A percentile compares a stretch with the other conserved stretches of the same genome.
These are phyloP conservation scores for Eucalyptus sp. DNA, from an alignment of 345 rosid genomes.

Conservation along the genomic window DNA sequence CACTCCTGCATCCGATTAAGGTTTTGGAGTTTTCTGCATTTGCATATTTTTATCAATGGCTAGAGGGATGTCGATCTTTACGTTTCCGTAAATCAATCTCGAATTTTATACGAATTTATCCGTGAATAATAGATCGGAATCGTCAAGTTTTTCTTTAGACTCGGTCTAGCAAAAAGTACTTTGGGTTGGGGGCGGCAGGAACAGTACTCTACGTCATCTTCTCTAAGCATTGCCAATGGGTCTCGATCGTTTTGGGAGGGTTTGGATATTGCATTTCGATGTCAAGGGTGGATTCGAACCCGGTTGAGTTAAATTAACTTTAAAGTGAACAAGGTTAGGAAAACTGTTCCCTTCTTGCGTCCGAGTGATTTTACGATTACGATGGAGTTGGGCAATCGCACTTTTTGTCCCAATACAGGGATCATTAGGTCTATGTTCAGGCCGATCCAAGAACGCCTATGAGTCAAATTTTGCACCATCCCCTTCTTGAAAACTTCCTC, in stretches of 20 bases:
- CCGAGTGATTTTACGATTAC: neutral
- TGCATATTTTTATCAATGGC: rapidly evolving
- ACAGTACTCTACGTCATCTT: neutral
- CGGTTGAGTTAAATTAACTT: neutral
- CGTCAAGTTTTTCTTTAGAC: too few species aligned
- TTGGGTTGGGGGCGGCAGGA: conserved; percentile 37
- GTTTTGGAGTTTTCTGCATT: too few species aligned
- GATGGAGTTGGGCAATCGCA: neutral
- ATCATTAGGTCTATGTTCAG: neutral
- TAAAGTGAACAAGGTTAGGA: neutral
- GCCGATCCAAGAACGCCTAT: neutral
- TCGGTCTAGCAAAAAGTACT: neutral
- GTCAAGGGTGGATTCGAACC: neutral
- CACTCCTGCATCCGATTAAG: too few species aligned
- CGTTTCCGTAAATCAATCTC: too few species aligned
- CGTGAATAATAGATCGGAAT: rapidly evolving
- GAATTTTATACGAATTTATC: too few species aligned
- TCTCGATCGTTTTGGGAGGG: neutral
- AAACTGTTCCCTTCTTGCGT: neutral
- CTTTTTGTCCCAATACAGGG: neutral
- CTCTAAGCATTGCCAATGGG: neutral
- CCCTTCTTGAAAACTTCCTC: neutral
- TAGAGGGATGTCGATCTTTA: rapidly evolving
- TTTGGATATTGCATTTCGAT: neutral
- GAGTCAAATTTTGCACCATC: neutral